phyloP scores from a whole-genome alignment of 2,329 filamentous ascomycete species.

The Sporothrix variecibatus region DNA sequence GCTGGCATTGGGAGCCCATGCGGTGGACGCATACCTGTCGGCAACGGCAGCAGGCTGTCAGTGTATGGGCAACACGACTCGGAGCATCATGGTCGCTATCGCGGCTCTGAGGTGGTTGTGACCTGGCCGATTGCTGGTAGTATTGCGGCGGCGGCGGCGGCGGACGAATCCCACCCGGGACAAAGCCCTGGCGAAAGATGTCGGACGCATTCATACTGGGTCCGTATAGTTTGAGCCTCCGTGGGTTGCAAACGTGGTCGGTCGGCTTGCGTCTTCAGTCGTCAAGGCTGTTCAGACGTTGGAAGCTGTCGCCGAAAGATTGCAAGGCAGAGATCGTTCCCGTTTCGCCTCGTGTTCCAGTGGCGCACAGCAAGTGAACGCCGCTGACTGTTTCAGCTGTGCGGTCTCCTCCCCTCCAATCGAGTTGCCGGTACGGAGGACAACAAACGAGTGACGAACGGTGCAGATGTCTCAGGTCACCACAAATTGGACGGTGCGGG shows the following conservation, averaged over 20 bases:
- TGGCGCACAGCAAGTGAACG: constrained; percentile 3
- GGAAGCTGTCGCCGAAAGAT: background rate
- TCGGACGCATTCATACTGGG: constrained; percentile 59
- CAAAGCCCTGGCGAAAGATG: constrained; percentile 61
- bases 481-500: background rate
- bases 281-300: background rate
- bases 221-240: background rate
- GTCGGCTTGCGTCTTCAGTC: background rate
- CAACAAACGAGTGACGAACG: background rate
- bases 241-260: background rate
- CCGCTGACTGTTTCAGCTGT: background rate
- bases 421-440: background rate
- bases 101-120: background rate
- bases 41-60: constrained; percentile 79
- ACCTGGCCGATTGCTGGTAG: constrained; percentile 32
- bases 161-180: constrained; percentile 46
- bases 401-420: background rate
- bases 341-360: background rate
- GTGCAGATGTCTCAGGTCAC: constrained; percentile 20
- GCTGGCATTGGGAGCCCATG: background rate
- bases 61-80: constrained; percentile 71
- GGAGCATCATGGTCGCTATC: constrained; percentile 46
- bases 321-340: background rate
- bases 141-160: constrained; percentile 37
- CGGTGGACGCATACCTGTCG: constrained; percentile 63